These are phyloP conservation scores for Casaregolazyma lundiana DNA, from an alignment of 1,139 yeast genomes.

Conservation along the genomic window DNA sequence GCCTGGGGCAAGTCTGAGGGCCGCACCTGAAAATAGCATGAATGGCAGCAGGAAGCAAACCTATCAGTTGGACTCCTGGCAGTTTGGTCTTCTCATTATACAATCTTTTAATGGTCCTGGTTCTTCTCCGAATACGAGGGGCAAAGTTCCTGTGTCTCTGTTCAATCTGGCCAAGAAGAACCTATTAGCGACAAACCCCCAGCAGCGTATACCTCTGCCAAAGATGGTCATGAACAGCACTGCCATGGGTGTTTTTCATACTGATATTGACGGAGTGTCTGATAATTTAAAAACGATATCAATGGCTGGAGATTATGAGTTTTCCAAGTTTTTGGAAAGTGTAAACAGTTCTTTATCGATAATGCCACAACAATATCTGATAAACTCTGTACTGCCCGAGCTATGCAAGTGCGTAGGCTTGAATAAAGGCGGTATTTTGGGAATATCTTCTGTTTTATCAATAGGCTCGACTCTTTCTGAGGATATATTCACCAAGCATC, in stretches of 20 bases:
- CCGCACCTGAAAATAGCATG: conserved; percentile 43
- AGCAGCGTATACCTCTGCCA: conserved; percentile 44
- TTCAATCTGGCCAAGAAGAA: conserved; percentile 23
- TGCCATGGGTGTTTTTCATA: conserved; percentile 34
- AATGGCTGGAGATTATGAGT: conserved; percentile 47
- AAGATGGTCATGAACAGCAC: conserved; percentile 38
- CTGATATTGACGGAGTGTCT: conserved; percentile 46
- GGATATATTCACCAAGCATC: conserved; percentile 30
- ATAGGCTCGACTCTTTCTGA: conserved; percentile 25
- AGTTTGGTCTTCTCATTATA: conserved; percentile 54
- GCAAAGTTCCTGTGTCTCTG: conserved; percentile 23
- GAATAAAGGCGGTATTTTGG: conserved; percentile 25
- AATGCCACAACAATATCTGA: conserved; percentile 44
- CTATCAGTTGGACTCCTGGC: conserved; percentile 50
- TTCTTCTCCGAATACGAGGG: conserved; percentile 14
- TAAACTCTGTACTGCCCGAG: conserved; percentile 61
- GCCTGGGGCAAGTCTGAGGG: conserved; percentile 33
- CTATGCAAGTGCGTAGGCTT: conserved; percentile 41
- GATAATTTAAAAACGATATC: conserved; percentile 50
- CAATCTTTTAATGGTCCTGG: conserved; percentile 39
- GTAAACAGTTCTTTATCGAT: conserved; percentile 44
- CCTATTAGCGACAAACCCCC: conserved; percentile 25
- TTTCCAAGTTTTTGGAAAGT: conserved; percentile 43
- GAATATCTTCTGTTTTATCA: conserved; percentile 23
- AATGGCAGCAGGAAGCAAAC: conserved; percentile 36